Evolutionary conservation across 139 green algal species (phyloP).

Genomic region (Spirogloea muscicola): DNA sequence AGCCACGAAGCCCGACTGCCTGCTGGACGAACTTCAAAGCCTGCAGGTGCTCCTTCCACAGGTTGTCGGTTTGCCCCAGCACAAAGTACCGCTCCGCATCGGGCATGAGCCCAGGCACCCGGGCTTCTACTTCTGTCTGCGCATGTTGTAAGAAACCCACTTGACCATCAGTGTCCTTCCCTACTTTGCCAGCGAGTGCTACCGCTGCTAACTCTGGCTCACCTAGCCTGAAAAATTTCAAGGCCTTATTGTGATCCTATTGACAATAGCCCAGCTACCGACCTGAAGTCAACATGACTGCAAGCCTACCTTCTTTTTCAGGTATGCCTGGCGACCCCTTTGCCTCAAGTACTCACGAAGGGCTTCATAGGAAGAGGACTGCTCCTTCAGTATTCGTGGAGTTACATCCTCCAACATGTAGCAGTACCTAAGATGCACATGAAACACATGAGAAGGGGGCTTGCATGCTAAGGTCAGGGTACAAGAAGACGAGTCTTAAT

Average conservation of each 20-base stretch:
- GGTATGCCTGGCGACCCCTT: slow-evolving; percentile 38
- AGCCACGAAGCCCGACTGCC: slow-evolving; percentile 85
- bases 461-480: too few relatives aligned
- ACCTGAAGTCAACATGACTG: too few relatives aligned
- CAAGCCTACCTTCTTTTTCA: slow-evolving; percentile 8
- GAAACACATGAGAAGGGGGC: too few relatives aligned
- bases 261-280: too few relatives aligned
- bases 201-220: too few relatives aligned
- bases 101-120: slow-evolving; percentile 64
- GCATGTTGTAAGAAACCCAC: too few relatives aligned
- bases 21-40: slow-evolving; percentile 98
- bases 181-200: too few relatives aligned
- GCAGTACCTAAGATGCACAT: slow-evolving; percentile 88
- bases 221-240: too few relatives aligned
- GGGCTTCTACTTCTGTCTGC: slow-evolving; percentile 14
- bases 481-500: too few relatives aligned
- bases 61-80: slow-evolving; percentile 87
- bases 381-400: slow-evolving; percentile 21
- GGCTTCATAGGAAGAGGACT: slow-evolving; percentile 23
- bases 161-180: too few relatives aligned
- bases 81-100: slow-evolving; percentile 94
- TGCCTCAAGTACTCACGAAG: slow-evolving; percentile 43
- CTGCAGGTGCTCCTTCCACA: slow-evolving; percentile 97
- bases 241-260: too few relatives aligned
- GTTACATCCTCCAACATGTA: slow-evolving; percentile 71